Evolutionary conservation across 1,139 yeast species (phyloP).

Genomic region (Arxiozyma telluris): DNA sequence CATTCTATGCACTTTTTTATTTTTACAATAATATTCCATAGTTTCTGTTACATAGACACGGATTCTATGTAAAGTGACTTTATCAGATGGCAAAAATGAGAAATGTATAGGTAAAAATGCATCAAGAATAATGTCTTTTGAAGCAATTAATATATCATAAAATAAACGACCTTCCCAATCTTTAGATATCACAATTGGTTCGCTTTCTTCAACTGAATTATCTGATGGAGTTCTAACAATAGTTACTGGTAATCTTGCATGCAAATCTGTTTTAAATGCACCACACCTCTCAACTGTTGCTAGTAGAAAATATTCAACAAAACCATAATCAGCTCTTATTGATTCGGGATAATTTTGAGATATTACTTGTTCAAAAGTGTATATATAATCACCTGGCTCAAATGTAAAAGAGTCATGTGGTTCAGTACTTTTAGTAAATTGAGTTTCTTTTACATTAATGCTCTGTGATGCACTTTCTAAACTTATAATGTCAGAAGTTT

Average conservation of each 20-base stretch:
- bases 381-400: constrained; percentile 80
- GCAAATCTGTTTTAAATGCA: constrained; percentile 69
- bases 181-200: constrained; percentile 81
- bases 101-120: constrained; percentile 78
- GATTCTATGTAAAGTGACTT: constrained; percentile 77
- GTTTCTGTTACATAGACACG: constrained; percentile 82
- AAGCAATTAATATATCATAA: constrained; percentile 82
- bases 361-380: constrained; percentile 83
- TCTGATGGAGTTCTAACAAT: constrained; percentile 73
- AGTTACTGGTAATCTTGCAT: constrained; percentile 54
- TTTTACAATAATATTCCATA: constrained; percentile 77
- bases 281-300: constrained; percentile 69
- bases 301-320: constrained; percentile 59
- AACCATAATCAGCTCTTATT: constrained; percentile 70
- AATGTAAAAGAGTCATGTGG: constrained; percentile 34
- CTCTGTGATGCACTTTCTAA: not conserved
- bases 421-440: constrained; percentile 5
- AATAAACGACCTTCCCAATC: constrained; percentile 91
- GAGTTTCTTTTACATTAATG: not conserved
- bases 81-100: constrained; percentile 75
- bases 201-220: constrained; percentile 75
- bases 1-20: constrained; percentile 79
- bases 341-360: constrained; percentile 80
- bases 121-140: constrained; percentile 79
- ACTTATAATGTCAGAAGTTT: not conserved